Base-by-base conservation (phyloP, 768 basidiomycete genomes). In the Leccinum subgranulosum region DNA sequence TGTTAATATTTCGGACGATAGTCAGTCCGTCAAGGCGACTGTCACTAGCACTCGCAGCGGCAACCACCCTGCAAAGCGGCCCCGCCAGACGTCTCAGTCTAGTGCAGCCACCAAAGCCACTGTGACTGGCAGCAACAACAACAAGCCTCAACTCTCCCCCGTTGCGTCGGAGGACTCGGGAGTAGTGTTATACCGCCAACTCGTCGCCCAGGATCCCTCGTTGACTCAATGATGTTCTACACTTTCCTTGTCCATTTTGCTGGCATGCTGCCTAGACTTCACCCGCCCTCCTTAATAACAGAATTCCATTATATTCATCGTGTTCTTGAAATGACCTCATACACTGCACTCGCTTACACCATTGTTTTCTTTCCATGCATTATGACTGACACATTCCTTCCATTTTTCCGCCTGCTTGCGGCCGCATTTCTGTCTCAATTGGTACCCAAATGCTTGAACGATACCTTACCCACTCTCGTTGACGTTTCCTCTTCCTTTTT, bases 161-260 rank as follows among this genome's bases (percentile, higher is more conserved):
- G 87, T 86, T 49, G 89, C 87, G 17, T 82, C 72, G 51, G 72
- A 73, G 59, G 91, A 92, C 70, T 93, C 91, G 52, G 89, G 88
- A 61, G 88, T 93, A 61, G 90, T 87, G 62, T 73, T 93, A 69
- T 90, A 92, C 76, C 86, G 88, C 60, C 87, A 90, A 72, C 83
- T 92, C 72, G 79, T 92, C 66, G 85, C 84, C 52, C 83, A 89
- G 61, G 87, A 92, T 67, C 85, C 85, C 43, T 83, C 86, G 60
- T 75, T 92, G 70, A 81, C 80, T 64, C 73, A 74, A 56, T 69
- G 57, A 70, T 58, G 36, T 61, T 55, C 47, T 34, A 36, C 33
- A 51, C 55, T 48, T 51, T 45, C 34, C 31, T 29, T 31, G 46
- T 19, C 27, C 17, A 54, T 60, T 51, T 60, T 53, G 28, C 47